Percentiles rank a stretch among this genome's conserved stretches.
Evolutionary conservation across 1,284 basidiomycete genomes (phyloP).

Genomic region (Cryptococcus amylolentus): DNA sequence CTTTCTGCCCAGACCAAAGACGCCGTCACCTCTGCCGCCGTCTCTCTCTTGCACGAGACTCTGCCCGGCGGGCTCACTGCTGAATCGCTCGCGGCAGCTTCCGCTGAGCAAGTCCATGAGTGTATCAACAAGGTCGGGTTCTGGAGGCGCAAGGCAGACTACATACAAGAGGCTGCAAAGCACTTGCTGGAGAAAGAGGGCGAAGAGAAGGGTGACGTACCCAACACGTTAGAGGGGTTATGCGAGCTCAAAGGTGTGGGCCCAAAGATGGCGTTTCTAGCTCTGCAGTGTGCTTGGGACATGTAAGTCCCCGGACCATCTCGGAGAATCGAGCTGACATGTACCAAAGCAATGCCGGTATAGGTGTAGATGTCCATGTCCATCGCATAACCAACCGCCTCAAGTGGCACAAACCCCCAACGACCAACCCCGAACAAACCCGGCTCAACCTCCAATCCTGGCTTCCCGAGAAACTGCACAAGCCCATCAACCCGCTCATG

Average conservation of each 20-base stretch:
- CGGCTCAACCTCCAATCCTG: constrained; percentile 84
- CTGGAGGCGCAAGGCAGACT: constrained; percentile 78
- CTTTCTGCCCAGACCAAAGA: constrained; percentile 92
- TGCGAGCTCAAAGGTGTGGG: constrained; percentile 82
- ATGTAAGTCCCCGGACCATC: constrained; percentile 55
- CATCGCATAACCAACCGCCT: constrained; percentile 90
- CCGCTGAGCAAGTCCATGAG: constrained; percentile 61
- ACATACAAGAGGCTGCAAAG: constrained; percentile 66
- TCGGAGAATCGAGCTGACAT: not conserved
- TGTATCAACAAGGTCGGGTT: constrained; percentile 90
- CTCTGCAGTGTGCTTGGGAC: constrained; percentile 80
- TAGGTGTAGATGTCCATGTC: constrained; percentile 95
- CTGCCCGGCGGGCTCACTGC: constrained; percentile 76
- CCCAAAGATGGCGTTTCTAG: constrained; percentile 87
- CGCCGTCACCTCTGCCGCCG: constrained; percentile 79
- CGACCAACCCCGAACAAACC: constrained; percentile 83
- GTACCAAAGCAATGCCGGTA: constrained; percentile 71
- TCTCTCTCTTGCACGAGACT: constrained; percentile 66
- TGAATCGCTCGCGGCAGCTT: constrained; percentile 64
- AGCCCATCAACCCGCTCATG: constrained; percentile 79
- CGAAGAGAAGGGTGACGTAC: constrained; percentile 61
- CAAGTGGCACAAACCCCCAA: constrained; percentile 81
- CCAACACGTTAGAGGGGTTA: constrained; percentile 78
- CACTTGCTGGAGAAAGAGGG: constrained; percentile 57
- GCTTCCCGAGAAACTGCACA: constrained; percentile 75